Evolutionary conservation across 768 basidiomycete species (phyloP).

Genomic region (Phaeotremella skinneri): DNA sequence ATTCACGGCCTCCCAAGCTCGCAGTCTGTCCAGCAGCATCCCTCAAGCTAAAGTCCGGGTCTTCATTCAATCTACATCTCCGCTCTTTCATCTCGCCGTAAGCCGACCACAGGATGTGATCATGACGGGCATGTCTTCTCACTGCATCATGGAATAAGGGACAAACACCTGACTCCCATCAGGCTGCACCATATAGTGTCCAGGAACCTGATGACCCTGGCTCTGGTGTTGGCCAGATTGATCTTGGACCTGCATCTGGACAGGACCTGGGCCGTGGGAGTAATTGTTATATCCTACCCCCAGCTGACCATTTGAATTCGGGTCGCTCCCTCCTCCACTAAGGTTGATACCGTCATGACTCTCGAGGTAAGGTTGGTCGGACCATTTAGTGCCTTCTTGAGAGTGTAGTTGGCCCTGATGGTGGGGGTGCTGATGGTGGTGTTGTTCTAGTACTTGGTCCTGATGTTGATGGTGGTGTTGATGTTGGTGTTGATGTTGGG

Average conservation of each 20-base stretch:
- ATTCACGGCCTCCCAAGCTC: too few relatives aligned
- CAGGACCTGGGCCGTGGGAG: neutral
- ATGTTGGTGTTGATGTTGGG: neutral
- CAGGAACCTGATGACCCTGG: slow-evolving; percentile 4
- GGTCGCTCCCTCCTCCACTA: too few relatives aligned
- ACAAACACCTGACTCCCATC: slow-evolving; percentile 11
- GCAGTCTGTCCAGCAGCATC: too few relatives aligned
- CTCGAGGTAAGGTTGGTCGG: neutral
- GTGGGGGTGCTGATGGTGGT: slow-evolving; percentile 7
- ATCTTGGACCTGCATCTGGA: neutral
- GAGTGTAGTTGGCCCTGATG: slow-evolving; percentile 8
- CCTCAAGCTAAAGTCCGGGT: too few relatives aligned
- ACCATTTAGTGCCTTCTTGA: neutral
- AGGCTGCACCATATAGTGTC: slow-evolving; percentile 9
- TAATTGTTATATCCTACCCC: neutral
- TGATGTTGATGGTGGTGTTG: slow-evolving; percentile 3
- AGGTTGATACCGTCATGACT: neutral
- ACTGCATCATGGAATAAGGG: neutral
- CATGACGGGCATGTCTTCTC: too few relatives aligned
- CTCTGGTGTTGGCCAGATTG: neutral
- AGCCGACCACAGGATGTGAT: too few relatives aligned
- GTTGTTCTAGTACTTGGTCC: neutral
- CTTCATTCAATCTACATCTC: too few relatives aligned
- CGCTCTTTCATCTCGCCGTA: too few relatives aligned
- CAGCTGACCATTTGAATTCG: neutral